Evolutionary conservation across 2,329 filamentous ascomycete genomes (phyloP).

Genomic region (Xylaria sp.): DNA sequence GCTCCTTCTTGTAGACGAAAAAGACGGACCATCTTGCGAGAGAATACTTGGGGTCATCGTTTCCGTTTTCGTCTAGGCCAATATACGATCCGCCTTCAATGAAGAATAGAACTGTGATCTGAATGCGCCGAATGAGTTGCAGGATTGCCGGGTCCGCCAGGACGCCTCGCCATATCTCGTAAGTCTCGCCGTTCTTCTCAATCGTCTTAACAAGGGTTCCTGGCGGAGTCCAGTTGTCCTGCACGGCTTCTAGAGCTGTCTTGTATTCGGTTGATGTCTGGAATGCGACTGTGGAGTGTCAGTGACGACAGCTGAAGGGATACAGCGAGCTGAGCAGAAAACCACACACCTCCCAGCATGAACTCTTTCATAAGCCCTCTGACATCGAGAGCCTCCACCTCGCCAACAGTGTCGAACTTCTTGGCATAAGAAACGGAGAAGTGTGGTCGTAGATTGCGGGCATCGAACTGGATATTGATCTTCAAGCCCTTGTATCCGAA

Average conservation of each 20-base stretch:
- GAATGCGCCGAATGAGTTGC: constrained; percentile 70
- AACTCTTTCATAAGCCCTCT: constrained; percentile 57
- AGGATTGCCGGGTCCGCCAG: constrained; percentile 65
- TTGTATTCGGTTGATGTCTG: constrained; percentile 58
- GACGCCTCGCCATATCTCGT: constrained; percentile 79
- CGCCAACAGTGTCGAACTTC: constrained; percentile 64
- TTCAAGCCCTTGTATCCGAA: constrained; percentile 82
- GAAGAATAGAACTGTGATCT: constrained; percentile 77
- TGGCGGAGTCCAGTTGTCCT: constrained; percentile 60
- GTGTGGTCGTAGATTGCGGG: constrained; percentile 71
- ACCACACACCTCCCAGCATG: constrained; percentile 57
- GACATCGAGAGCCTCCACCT: constrained; percentile 65
- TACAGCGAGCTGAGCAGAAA: neutral
- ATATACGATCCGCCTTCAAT: constrained; percentile 89
- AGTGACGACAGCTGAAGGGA: constrained; percentile 10
- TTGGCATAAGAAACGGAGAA: constrained; percentile 65
- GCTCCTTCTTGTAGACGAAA: constrained; percentile 68
- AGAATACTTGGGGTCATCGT: constrained; percentile 65
- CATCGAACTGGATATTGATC: constrained; percentile 64
- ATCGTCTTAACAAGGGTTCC: constrained; percentile 66
- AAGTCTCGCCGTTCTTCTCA: constrained; percentile 54
- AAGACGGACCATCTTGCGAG: constrained; percentile 87
- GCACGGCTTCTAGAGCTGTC: constrained; percentile 44
- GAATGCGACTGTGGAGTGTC: constrained; percentile 54
- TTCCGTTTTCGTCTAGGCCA: constrained; percentile 39